Percentiles rank a stretch among this genome's conserved stretches.
phyloP scores from a whole-genome alignment of 176 grass and related monocot genomes.

The Raddia guianensis region DNA sequence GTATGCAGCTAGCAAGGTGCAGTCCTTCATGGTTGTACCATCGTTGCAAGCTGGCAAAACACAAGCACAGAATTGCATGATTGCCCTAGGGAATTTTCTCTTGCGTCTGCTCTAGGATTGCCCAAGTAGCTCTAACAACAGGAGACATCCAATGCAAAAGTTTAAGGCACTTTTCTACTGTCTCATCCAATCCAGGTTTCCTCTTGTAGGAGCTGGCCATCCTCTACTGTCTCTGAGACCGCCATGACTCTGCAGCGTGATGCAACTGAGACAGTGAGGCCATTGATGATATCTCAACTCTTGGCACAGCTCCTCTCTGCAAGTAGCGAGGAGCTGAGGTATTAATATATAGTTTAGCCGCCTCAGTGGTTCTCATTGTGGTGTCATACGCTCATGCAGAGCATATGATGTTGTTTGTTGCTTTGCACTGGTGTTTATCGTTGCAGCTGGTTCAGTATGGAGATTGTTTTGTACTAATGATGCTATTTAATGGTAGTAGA shows the following conservation, averaged over 20 bases:
- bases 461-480: too few relatives aligned
- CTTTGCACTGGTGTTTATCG: not conserved
- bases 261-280: constrained; percentile 38
- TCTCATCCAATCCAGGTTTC: constrained; percentile 55
- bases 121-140: too few relatives aligned
- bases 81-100: too few relatives aligned
- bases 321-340: constrained; percentile 22
- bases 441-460: not conserved
- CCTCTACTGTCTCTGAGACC: constrained; percentile 31
- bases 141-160: too few relatives aligned
- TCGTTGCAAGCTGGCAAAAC: too few relatives aligned
- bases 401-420: not conserved
- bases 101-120: too few relatives aligned
- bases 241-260: constrained; percentile 19
- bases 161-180: too few relatives aligned
- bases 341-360: constrained; percentile 38
- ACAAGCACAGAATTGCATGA: too few relatives aligned
- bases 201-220: constrained; percentile 47
- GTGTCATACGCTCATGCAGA: constrained; percentile 1
- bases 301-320: constrained; percentile 23
- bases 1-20: too few relatives aligned
- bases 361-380: constrained; percentile 22
- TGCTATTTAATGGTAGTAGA: too few relatives aligned
- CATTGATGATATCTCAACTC: constrained; percentile 48
- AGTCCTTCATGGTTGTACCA: too few relatives aligned